Conservation (phyloP, 768 basidiomycete genomes). For the Amanita muscaria region DNA sequence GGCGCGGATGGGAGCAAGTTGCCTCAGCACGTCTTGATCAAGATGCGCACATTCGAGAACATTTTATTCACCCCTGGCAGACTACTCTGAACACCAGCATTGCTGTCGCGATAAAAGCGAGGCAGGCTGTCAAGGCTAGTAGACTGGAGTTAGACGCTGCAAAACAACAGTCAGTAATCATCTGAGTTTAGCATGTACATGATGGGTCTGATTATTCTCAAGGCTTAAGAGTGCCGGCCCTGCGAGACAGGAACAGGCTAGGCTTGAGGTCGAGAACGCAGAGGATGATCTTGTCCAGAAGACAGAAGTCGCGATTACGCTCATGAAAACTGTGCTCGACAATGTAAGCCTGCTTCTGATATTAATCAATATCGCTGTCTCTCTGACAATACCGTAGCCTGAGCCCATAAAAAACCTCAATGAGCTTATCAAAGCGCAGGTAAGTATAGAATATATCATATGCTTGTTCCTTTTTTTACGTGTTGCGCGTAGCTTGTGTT, state of each 20-base stretch:
- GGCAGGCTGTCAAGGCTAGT: conserved; percentile 71
- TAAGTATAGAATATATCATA: conserved; percentile 13
- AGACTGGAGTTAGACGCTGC: conserved; percentile 86
- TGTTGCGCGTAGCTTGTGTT: conserved; percentile 46
- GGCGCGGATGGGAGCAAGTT: conserved; percentile 75
- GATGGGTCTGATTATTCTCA: neutral
- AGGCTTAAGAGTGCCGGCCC: conserved; percentile 76
- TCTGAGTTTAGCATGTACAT: neutral
- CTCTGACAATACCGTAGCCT: conserved; percentile 42
- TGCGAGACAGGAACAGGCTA: conserved; percentile 81
- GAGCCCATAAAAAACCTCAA: conserved; percentile 94
- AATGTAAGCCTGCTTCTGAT: conserved; percentile 54
- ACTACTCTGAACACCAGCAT: conserved; percentile 78
- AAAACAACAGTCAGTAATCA: conserved; percentile 63
- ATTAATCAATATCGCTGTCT: neutral
- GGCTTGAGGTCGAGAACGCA: conserved; percentile 87
- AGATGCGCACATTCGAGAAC: conserved; percentile 56
- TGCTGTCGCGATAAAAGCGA: conserved; percentile 86
- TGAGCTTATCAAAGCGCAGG: conserved; percentile 86
- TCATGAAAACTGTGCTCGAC: conserved; percentile 98
- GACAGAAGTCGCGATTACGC: conserved; percentile 93
- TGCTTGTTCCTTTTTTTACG: neutral
- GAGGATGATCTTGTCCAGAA: conserved; percentile 96
- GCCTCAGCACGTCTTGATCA: conserved; percentile 73
- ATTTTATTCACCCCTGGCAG: conserved; percentile 81